Conservation (phyloP, 148 eudicot species). For the Vaccinium macrocarpon region DNA sequence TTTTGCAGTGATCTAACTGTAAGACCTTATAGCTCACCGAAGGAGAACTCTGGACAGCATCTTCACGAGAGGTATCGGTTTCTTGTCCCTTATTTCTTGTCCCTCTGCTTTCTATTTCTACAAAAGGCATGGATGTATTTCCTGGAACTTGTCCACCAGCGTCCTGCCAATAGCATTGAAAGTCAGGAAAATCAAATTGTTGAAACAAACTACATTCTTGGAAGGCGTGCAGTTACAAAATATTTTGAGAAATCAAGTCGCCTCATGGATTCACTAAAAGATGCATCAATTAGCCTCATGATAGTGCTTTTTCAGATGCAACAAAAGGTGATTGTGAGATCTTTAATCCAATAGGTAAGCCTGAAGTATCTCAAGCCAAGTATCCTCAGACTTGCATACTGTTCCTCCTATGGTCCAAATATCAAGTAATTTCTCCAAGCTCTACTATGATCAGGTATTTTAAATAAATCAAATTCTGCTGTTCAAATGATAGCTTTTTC, state of each 20-base stretch:
- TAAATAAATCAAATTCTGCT: not conserved
- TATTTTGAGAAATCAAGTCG: not conserved
- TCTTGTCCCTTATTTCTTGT: slow-evolving; percentile 19
- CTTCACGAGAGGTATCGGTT: slow-evolving; percentile 26
- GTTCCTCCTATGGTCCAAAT: not conserved
- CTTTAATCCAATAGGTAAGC: not conserved
- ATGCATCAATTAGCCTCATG: slow-evolving; percentile 1
- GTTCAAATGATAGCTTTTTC: not conserved
- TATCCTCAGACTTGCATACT: not conserved
- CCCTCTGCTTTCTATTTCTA: slow-evolving; percentile 22
- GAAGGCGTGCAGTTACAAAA: not conserved
- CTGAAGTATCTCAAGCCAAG: not conserved
- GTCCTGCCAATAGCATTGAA: slow-evolving; percentile 32
- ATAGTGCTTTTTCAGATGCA: not conserved
- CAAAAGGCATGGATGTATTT: slow-evolving; percentile 19
- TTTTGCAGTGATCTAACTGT: not conserved
- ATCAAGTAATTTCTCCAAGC: not conserved
- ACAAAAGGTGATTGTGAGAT: not conserved
- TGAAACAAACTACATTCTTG: not conserved
- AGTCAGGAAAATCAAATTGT: not conserved
- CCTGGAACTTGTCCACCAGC: slow-evolving; percentile 30
- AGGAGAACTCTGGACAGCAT: slow-evolving; percentile 20
- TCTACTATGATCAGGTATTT: not conserved
- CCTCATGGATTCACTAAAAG: not conserved
- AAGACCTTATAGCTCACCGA: slow-evolving; percentile 24